Base-by-base conservation (phyloP, 1,139 yeast genomes). In the Eremothecium cymbalariae region DNA sequence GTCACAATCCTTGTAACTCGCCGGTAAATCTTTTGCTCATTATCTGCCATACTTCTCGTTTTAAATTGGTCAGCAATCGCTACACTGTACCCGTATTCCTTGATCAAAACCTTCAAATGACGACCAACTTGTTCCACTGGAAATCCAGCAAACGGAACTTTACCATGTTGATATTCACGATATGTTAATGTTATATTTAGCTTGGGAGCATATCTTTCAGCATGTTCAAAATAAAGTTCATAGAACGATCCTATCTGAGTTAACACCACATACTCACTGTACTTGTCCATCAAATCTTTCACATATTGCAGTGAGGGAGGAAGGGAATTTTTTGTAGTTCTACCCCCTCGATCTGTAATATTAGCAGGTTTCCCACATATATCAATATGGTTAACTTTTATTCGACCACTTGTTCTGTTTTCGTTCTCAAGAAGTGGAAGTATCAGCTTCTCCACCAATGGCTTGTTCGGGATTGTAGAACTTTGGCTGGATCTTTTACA, bases 211-310 rank as follows among this genome's bases (percentile, higher is more conserved):
- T 70, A 78, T 25, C 66, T 67, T 17, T 74, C 73, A 0, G 97
- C 97, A 45, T 86, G 94, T 32, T 86, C 88, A 50, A 82, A 85
- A 53, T 88, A 88, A 6, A 88, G 60, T 50, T 86, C 97, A 52
- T 84, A 90, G 58, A 90, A 90, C 23, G 93, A 74, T 0, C 96
- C 90, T 61, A 90, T 94, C 51, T 86, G 95, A 1, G 93, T 77
- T 27, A 90, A 59, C 8, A 90, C 81, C 1, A 88, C 86, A 40
- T 85, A 75, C 2, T 74, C 81, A 4, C 77, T 75, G 47, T 74
- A 66, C 27, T 55, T 48, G 28, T 68, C 67, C 64, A 72, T 78
- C 7, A 64, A 54, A 21, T 62, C 63, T 32, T 67, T 52, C 5
- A 63, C 63, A 34, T 50, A 47, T 26, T 47, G 47, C 25, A 55